phyloP scores from a whole-genome alignment of 148 eudicot species.

The Rhododendron vialii region DNA sequence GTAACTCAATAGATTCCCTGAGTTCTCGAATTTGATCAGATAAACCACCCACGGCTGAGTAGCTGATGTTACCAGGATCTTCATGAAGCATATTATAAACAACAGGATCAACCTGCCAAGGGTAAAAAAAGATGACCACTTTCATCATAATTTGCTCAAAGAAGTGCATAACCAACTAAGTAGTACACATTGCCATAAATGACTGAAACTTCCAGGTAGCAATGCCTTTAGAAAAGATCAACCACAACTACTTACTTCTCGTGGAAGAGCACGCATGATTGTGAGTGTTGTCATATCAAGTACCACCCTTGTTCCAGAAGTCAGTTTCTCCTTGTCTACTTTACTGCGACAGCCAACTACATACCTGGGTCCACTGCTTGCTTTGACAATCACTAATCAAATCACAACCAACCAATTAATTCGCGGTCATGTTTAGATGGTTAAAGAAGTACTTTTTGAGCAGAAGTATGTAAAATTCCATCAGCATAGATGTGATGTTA shows the following conservation, averaged over 20 bases:
- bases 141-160: background rate
- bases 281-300: slow-evolving; percentile 98
- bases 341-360: slow-evolving; percentile 96
- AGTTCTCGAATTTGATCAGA: slow-evolving; percentile 97
- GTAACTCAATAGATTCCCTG: slow-evolving; percentile 93
- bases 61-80: slow-evolving; percentile 96
- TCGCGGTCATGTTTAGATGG: background rate
- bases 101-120: slow-evolving; percentile 90
- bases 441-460: background rate
- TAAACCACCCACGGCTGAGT: slow-evolving; percentile 96
- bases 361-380: slow-evolving; percentile 97
- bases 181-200: background rate
- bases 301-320: slow-evolving; percentile 91
- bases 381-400: slow-evolving; percentile 76
- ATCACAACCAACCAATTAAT: background rate
- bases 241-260: slow-evolving; percentile 52
- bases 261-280: slow-evolving; percentile 96
- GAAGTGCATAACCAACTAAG: background rate
- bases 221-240: background rate
- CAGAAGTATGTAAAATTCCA: background rate
- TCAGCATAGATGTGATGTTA: background rate
- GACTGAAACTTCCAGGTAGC: background rate
- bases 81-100: slow-evolving; percentile 99
- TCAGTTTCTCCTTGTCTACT: slow-evolving; percentile 95
- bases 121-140: background rate